Evolutionary conservation across 345 rosid species (phyloP), one percentile per base, ranked within the genome.

Genomic region (Raphanus raphanistrum): DNA sequence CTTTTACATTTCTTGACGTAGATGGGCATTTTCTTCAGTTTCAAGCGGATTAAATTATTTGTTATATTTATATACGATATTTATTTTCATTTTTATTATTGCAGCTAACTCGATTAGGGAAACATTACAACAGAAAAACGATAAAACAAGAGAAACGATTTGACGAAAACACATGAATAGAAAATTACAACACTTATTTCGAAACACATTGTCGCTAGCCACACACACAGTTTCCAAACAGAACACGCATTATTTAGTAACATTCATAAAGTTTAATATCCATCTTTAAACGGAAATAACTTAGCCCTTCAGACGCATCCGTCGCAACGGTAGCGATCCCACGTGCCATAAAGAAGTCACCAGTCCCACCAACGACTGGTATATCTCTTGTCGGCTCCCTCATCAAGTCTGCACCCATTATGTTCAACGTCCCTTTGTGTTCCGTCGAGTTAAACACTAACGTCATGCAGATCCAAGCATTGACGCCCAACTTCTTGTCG

Each of bases 391-490:
- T 54, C 60, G 60, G 27, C 27, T 54, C 60, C 60, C 25, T 17
- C 60, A 54, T 54, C 60, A 54, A 54, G 10, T 54, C 60, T 8
- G 60, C 60, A 54, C 60, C 60, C 60, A 17, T 54, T 54, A 54
- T 17, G 60, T 2, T 54, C 60, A 54, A 54, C 11, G 27, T 54
- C 11, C 60, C 60, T 8, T 54, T 54, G 27, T 54, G 60, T 54
- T 54, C 60, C 27, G 60, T 54, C 60, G 60, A 54, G 60, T 54
- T 54, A 54, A 54, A 54, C 60, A 54, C 60, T 9, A 54, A 17
- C 27, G 60, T 54, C 27, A 7, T 2, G 27, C 60, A 54, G 11
- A 54, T 7, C 60, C 60, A 54, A 7, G 60, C 60, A 9, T 54
- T 54, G 60, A 5, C 8, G 60, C 26, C 60, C 60, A 5, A 17